Evolutionary conservation across 2,329 filamentous ascomycete species (phyloP).

Genomic region (Microcera coccophila): DNA sequence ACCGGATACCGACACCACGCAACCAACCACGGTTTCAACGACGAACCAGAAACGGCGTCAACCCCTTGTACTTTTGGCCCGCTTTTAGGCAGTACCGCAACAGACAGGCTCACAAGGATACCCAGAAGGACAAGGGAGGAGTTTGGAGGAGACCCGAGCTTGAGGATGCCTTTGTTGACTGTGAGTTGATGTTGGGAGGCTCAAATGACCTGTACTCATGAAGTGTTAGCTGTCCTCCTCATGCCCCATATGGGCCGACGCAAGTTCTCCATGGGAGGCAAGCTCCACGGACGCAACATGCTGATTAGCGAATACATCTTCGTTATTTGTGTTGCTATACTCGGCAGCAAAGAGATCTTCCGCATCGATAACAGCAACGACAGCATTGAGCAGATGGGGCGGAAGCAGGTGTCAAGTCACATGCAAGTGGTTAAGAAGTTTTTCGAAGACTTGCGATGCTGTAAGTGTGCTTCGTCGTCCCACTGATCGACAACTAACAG

Average conservation of each 20-base stretch:
- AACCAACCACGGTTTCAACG: constrained; percentile 36
- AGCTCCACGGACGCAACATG: constrained; percentile 65
- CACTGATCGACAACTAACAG: constrained; percentile 2
- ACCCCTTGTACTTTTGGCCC: constrained; percentile 59
- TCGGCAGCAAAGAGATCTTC: constrained; percentile 42
- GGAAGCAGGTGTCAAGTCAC: constrained; percentile 67
- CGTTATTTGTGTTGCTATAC: constrained; percentile 36
- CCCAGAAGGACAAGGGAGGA: constrained; percentile 57
- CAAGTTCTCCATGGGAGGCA: constrained; percentile 62
- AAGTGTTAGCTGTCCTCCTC: constrained; percentile 52
- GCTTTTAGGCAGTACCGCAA: constrained; percentile 64
- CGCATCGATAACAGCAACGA: constrained; percentile 42
- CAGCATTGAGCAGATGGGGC: constrained; percentile 45
- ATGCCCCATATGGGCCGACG: constrained; percentile 64
- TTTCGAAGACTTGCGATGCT: constrained; percentile 58
- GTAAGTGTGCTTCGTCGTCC: constrained; percentile 42
- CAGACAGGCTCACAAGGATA: constrained; percentile 61
- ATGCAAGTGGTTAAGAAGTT: constrained; percentile 69
- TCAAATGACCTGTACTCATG: constrained; percentile 16
- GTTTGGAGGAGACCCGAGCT: constrained; percentile 50
- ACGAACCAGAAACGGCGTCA: constrained; percentile 39
- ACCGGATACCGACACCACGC: constrained; percentile 35
- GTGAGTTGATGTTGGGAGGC: constrained; percentile 38
- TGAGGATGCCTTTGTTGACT: constrained; percentile 64
- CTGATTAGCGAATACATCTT: constrained; percentile 66